These are phyloP conservation scores for Naganishia onofrii DNA, from an alignment of 768 basidiomycete genomes.

Conservation along the genomic window DNA sequence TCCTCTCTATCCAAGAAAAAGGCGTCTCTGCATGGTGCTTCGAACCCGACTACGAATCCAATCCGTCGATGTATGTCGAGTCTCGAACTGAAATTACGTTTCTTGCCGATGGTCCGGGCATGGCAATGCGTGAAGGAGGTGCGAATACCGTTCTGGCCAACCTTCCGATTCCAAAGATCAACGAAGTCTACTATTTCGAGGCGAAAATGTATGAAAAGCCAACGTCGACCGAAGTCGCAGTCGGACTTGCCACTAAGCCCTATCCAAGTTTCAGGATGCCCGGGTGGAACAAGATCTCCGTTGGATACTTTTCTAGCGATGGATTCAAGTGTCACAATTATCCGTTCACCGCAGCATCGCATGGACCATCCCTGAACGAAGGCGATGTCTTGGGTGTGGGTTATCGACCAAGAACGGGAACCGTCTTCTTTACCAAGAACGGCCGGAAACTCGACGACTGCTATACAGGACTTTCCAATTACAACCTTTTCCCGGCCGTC, in stretches of 20 bases:
- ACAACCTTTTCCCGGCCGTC: conserved; percentile 95
- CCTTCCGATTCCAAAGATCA: conserved; percentile 90
- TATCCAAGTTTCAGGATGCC: conserved; percentile 92
- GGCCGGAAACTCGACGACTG: conserved; percentile 96
- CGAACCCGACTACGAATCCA: conserved; percentile 95
- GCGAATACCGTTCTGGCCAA: conserved; percentile 95
- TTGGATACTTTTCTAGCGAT: conserved; percentile 84
- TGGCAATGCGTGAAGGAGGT: conserved; percentile 78
- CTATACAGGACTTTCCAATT: conserved; percentile 79
- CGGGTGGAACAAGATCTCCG: conserved; percentile 77
- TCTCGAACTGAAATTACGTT: conserved; percentile 97
- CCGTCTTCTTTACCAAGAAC: conserved; percentile 98
- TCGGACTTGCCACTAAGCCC: conserved; percentile 94
- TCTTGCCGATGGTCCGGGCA: conserved; percentile 59
- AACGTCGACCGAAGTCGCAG: conserved; percentile 75
- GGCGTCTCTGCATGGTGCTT: conserved; percentile 99
- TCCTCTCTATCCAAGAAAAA: conserved; percentile 98
- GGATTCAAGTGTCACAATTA: conserved; percentile 97
- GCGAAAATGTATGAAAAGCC: conserved; percentile 99
- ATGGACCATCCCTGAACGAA: conserved; percentile 80
- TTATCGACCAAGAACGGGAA: conserved; percentile 91
- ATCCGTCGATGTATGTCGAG: conserved; percentile 87
- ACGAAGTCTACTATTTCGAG: conserved; percentile 99
- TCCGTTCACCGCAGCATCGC: conserved; percentile 81
- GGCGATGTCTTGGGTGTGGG: conserved; percentile 95